phyloP scores from a whole-genome alignment of 1,284 basidiomycete species.

The Microbotryum lychnidis-dioicae region DNA sequence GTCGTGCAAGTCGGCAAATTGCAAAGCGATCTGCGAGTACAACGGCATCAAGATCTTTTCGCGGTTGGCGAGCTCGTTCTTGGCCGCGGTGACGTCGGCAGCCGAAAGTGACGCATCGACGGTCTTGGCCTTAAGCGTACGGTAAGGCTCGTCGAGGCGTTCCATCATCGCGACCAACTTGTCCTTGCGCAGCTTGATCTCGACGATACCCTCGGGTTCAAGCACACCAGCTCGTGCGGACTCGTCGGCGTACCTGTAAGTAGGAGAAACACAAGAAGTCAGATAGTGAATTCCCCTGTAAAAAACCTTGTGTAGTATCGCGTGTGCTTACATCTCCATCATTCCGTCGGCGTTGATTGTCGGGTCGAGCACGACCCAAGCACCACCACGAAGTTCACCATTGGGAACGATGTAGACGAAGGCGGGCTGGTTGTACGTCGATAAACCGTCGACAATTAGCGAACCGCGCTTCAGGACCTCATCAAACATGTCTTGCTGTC shows the following conservation, averaged over 20 bases:
- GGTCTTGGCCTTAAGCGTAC: constrained; percentile 68
- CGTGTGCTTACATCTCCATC: constrained; percentile 83
- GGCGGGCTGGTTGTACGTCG: constrained; percentile 94
- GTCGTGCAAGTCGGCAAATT: constrained; percentile 95
- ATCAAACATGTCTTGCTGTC: constrained; percentile 86
- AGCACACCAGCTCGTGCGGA: constrained; percentile 94
- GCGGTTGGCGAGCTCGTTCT: constrained; percentile 61
- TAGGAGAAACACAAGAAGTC: not conserved
- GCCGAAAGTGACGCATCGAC: constrained; percentile 61
- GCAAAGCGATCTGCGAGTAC: constrained; percentile 85
- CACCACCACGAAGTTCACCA: constrained; percentile 96
- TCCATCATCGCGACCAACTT: constrained; percentile 89
- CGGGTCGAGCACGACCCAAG: constrained; percentile 98
- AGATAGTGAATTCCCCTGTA: too few relatives aligned
- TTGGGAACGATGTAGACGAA: constrained; percentile 99
- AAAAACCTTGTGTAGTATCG: too few relatives aligned
- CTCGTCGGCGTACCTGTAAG: constrained; percentile 60
- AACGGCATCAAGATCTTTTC: constrained; percentile 79
- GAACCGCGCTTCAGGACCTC: constrained; percentile 41
- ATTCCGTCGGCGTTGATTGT: constrained; percentile 86
- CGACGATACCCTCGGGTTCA: constrained; percentile 94
- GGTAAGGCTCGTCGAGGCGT: constrained; percentile 79
- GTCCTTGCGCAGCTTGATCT: constrained; percentile 62
- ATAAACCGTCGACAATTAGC: constrained; percentile 90
- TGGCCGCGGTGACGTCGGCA: constrained; percentile 64